Evolutionary conservation across 352 stramenopile species (phyloP).

Genomic region (Globisporangium orthogonon): DNA sequence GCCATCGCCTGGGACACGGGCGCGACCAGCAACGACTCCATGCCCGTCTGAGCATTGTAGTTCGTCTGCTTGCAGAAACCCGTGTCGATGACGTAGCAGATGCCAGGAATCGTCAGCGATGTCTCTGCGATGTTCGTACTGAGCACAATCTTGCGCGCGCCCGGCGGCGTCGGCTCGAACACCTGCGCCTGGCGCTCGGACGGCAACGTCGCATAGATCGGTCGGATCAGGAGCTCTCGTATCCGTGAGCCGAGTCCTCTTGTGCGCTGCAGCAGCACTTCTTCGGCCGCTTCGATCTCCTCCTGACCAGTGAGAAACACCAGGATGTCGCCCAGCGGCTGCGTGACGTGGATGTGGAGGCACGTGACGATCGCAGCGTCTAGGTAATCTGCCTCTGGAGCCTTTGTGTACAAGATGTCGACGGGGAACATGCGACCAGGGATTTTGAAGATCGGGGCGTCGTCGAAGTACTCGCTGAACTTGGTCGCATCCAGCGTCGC

Average conservation of each 20-base stretch:
- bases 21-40: constrained; percentile 98
- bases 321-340: constrained; percentile 97
- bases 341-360: constrained; percentile 98
- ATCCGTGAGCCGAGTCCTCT: constrained; percentile 94
- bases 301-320: constrained; percentile 99
- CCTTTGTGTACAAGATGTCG: constrained; percentile 98
- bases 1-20: constrained; percentile 96
- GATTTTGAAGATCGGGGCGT: constrained; percentile 98
- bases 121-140: constrained; percentile 99
- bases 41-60: constrained; percentile 97
- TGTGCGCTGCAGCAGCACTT: constrained; percentile 93
- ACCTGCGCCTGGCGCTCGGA: constrained; percentile 98
- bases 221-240: constrained; percentile 97
- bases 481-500: constrained; percentile 98
- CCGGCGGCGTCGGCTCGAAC: constrained; percentile 96
- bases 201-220: constrained; percentile 98
- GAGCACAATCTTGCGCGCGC: constrained; percentile 97
- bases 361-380: constrained; percentile 97
- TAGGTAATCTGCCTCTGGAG: constrained; percentile 98
- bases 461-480: constrained; percentile 99
- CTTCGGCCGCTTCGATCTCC: constrained; percentile 97
- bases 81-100: constrained; percentile 99
- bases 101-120: constrained; percentile 98
- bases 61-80: constrained; percentile 99
- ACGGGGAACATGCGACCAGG: constrained; percentile 94